phyloP scores from a whole-genome alignment of 805 yeast genomes.

The Wickerhamiella lipophila region DNA sequence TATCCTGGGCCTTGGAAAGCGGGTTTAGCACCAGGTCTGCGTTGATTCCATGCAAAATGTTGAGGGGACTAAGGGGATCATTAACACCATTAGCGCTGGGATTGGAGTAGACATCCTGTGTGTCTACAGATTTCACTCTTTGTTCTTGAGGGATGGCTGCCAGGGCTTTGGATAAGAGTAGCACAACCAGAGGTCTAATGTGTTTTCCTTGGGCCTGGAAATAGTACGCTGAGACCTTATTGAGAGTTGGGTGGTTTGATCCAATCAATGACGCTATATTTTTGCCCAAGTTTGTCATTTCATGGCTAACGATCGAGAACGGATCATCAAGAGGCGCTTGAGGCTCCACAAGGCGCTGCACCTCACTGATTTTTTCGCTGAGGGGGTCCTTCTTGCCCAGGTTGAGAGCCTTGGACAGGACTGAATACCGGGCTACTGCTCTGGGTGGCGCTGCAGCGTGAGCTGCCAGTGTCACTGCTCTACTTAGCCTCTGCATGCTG shows the following conservation, averaged over 20 bases:
- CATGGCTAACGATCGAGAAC: constrained; percentile 77
- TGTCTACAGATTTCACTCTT: constrained; percentile 47
- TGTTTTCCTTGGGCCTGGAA: constrained; percentile 95
- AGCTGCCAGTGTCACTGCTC: background rate
- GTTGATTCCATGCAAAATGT: constrained; percentile 76
- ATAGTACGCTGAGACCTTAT: constrained; percentile 86
- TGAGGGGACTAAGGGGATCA: constrained; percentile 58
- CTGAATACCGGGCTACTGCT: background rate
- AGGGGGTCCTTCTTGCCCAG: constrained; percentile 13
- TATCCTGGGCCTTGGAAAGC: constrained; percentile 63
- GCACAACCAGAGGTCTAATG: constrained; percentile 80
- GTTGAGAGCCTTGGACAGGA: constrained; percentile 9
- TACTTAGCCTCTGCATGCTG: background rate
- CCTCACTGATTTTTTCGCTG: constrained; percentile 21
- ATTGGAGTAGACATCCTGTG: constrained; percentile 23
- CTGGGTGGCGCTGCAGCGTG: background rate
- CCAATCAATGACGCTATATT: constrained; percentile 81
- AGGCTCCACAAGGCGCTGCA: constrained; percentile 27
- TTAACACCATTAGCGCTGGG: constrained; percentile 26
- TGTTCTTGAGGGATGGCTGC: constrained; percentile 54
- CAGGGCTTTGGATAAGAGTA: constrained; percentile 70
- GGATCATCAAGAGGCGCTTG: constrained; percentile 55
- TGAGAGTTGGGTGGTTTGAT: constrained; percentile 84
- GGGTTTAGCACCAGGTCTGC: constrained; percentile 74
- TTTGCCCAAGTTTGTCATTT: constrained; percentile 78